Base-by-base conservation (phyloP, 768 basidiomycete genomes). In the Roridomyces roridus region DNA sequence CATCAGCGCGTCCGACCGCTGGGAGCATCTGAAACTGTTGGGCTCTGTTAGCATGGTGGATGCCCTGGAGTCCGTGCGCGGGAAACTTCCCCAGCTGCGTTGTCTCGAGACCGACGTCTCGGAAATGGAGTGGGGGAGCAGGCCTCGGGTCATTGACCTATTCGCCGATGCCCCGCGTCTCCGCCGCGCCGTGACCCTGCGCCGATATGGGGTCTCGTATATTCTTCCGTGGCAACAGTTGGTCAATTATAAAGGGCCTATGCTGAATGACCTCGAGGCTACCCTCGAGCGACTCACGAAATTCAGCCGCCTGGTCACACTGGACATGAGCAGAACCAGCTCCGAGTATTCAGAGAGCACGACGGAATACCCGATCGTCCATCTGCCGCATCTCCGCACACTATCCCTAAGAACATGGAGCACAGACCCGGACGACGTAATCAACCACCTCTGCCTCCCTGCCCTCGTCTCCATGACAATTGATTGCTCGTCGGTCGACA, bases 171-270 rank as follows among this genome's bases (percentile, higher is more conserved):
- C 46, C 15, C 54, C 54, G 9, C 23, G 21, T 18, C 54, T 55
- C 23, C 23, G 3, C 46, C 17, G 37, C n/a, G 54, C 24, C 7
- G 24, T 23, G 14, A 8, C 48, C 40, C 2, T 15, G 7, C 3
- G 31, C 10, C 31, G 15, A 17, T 46, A 35, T 21, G 45, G 36
- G n/a, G 17, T 42, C 2, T 25, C 40, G 6, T 1, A 47, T 10
- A 23, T 46, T 15, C 24, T 55, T 25, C 54, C 54, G 5, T 42
- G 46, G 54, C 40, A 29, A 5, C 54, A 55, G 26, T 28, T 55
- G n/a, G 42, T 46, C 1, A 23, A 34, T 6, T 47, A 41, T 40
- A 42, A 21, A 25, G 31, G 31, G 11, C 47, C 45, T 6, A 14
- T 23, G 23, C 47, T 47, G n/a, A 14, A 6, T 23, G 46, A 43